Evolutionary conservation across 352 stramenopile genomes (phyloP), one percentile per base, ranked within the genome.

Genomic region (Pythium phragmitis): DNA sequence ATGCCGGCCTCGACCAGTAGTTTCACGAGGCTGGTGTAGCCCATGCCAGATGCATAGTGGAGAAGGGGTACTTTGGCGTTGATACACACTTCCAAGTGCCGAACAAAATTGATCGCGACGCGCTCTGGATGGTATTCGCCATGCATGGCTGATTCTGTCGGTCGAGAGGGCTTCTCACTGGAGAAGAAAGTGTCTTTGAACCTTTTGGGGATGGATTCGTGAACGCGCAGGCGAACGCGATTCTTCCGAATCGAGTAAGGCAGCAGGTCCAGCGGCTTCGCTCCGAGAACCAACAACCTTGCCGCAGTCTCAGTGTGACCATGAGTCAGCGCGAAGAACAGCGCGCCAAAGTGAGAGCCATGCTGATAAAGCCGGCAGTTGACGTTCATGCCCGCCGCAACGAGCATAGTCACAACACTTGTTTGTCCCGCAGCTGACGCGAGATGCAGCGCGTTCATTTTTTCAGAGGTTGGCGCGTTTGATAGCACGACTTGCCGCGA

Each of bases 301-400:
- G 75, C 68, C 56, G 77, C 78, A 13, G 80, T 89, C 41, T 88
- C 60, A 8, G 71, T 50, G 43, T 89, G 78, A 1, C 80, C 80
- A 42, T 87, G 62, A 13, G 76, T 72, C 9, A 89, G 74, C 12
- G 80, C 75, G 45, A 78, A 89, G 57, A 70, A 86, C 16, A 89
- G 48, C 19, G 78, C 64, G 2, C 78, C 78, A 34, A 50, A 58
- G 14, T 74, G 28, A 7, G 16, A 33, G 13, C 36, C n/a, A 9
- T 37, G 16, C 1, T 17, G 41, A 49, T 9, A 26, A 0, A 75
- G n/a, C 21, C 72, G 48, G 43, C 72, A 89, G 37, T 87, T 89
- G 4, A 87, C 75, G 43, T 88, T 79, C 69, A 85, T 84, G 21
- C 80, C 78, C 7, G 75, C 75, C 17, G 78, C 70, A 21, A 79